Percentiles rank a stretch among this genome's conserved stretches.
phyloP scores from a whole-genome alignment of 805 yeast species.

The Schizosaccharomyces japonicus region DNA sequence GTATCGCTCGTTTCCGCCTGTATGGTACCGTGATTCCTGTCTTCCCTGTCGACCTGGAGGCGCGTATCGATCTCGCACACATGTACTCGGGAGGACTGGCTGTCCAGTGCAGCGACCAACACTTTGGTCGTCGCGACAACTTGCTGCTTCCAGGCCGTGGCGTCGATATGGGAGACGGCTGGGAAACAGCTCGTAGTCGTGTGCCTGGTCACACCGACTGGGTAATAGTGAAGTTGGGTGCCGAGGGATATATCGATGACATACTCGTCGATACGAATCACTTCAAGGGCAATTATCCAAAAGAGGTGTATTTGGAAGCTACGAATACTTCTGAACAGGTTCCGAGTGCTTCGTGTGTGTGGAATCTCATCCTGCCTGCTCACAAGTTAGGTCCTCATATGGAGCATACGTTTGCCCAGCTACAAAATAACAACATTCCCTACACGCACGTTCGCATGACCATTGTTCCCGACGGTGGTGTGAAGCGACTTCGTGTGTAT shows the following conservation, averaged over 20 bases:
- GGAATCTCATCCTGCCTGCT: constrained; percentile 44
- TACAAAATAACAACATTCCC: constrained; percentile 11
- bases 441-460: constrained; percentile 54
- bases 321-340: constrained; percentile 19
- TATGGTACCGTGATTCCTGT: constrained; percentile 70
- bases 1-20: constrained; percentile 79
- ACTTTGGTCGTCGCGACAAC: constrained; percentile 80
- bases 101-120: constrained; percentile 65
- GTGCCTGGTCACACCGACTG: constrained; percentile 69
- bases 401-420: constrained; percentile 33
- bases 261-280: constrained; percentile 77
- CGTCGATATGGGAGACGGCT: constrained; percentile 88
- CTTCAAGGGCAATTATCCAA: constrained; percentile 82
- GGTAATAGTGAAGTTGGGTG: constrained; percentile 67
- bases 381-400: constrained; percentile 62
- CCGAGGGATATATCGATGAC: constrained; percentile 28
- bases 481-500: constrained; percentile 65
- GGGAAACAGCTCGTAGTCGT: constrained; percentile 90
- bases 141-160: constrained; percentile 84
- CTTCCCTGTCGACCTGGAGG: constrained; percentile 24
- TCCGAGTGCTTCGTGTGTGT: constrained; percentile 21
- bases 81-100: constrained; percentile 80
- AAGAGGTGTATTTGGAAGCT: constrained; percentile 36
- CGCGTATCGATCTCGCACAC: constrained; percentile 48
- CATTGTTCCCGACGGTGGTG: constrained; percentile 92